Conservation (phyloP, 2,329 filamentous ascomycete genomes). For the Fusarium ambrosium region DNA sequence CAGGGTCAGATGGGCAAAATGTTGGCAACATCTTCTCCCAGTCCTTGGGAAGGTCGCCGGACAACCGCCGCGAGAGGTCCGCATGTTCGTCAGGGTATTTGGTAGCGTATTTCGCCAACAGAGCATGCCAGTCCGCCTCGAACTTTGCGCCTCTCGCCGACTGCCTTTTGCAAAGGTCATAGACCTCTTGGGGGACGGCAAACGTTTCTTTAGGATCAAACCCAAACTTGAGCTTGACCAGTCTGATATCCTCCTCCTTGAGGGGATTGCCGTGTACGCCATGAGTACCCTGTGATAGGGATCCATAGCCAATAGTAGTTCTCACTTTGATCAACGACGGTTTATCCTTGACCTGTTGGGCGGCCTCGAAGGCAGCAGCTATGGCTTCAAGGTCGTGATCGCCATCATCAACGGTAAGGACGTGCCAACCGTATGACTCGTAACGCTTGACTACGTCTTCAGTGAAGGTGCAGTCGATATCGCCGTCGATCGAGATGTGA, state of each 20-base stretch:
- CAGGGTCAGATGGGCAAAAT: constrained; percentile 87
- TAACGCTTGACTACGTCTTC: constrained; percentile 96
- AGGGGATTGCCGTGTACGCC: constrained; percentile 97
- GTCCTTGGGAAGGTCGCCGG: constrained; percentile 88
- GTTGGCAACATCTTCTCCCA: constrained; percentile 95
- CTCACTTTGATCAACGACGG: constrained; percentile 95
- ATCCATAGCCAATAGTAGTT: constrained; percentile 97
- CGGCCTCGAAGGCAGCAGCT: constrained; percentile 87
- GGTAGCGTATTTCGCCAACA: constrained; percentile 87
- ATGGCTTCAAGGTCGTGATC: constrained; percentile 90
- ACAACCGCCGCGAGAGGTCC: constrained; percentile 85
- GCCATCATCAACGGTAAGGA: constrained; percentile 85
- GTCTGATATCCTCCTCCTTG: constrained; percentile 93
- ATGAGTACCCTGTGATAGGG: constrained; percentile 90
- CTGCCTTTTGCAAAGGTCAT: constrained; percentile 90
- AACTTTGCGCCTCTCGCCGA: constrained; percentile 86
- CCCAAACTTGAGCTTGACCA: constrained; percentile 94
- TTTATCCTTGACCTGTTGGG: constrained; percentile 92
- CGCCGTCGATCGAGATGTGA: constrained; percentile 94
- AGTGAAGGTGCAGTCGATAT: constrained; percentile 96
- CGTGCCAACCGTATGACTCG: constrained; percentile 97
- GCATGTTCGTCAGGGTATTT: constrained; percentile 83
- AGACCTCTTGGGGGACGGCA: constrained; percentile 93
- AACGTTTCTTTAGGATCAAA: constrained; percentile 96
- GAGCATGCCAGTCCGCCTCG: constrained; percentile 95